Base-by-base conservation (phyloP, 1,139 yeast genomes). In the Blastobotrys capitulatus region DNA sequence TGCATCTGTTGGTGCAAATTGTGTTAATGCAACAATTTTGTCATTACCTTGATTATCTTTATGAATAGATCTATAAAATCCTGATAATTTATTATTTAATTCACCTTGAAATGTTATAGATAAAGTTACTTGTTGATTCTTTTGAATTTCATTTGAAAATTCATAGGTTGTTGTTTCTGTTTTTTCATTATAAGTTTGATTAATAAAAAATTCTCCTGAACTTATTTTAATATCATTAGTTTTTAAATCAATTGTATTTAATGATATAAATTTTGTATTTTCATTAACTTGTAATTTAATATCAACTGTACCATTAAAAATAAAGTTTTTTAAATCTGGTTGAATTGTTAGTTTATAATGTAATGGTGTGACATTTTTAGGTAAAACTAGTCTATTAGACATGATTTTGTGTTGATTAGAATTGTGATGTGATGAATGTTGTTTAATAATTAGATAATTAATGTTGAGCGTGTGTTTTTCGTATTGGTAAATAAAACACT, bases 1-100 rank as follows among this genome's bases (percentile, higher is more conserved):
- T 47, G 90, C 88, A 64, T 85, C 90, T 26, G 90, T 83, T 32
- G 95, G 86, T 68, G 86, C 95, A 76, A 86, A 83, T 69, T 86
- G 95, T 41, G 95, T 86, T 35, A 90, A 80, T 44, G 87, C 83
- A 73, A 84, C 77, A 55, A 76, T 78, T 61, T 82, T 80, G 44
- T 77, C 74, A 53, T 74, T 74, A 9, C 86, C 89, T 47, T 81
- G 71, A 7, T 61, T 53, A 55, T 77, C 82, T 60, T 73, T 76
- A 68, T 87, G 86, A 37, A 80, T 78, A 6, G 95, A 86, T 62
- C 92, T 79, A 71, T 86, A 86, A 69, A 85, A 84, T 16, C 94
- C 92, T 32, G 85, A 82, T 86, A 86, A 81, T 61, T 79, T 77
- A 61, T 85, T 85, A 63, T 84, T 84, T 67, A 86, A 77, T 42